These are phyloP conservation scores for Exophiala sp. DNA, from an alignment of 2,329 filamentous ascomycete genomes.

Conservation along the genomic window DNA sequence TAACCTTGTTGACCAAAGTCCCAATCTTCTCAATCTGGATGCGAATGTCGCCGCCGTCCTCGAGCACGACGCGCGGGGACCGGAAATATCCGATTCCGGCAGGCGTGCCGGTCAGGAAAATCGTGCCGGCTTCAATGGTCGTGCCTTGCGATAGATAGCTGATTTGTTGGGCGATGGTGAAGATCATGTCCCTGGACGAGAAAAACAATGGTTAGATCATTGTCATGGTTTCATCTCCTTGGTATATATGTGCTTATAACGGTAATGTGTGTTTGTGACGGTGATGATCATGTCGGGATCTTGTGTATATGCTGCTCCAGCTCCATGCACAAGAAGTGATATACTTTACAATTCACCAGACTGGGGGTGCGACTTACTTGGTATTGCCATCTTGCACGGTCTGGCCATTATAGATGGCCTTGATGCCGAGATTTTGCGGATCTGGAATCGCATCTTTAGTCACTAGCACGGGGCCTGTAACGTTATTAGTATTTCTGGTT, in stretches of 20 bases:
- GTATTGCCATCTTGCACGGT: constrained; percentile 26
- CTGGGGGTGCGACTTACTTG: constrained; percentile 22
- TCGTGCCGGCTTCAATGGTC: constrained; percentile 36
- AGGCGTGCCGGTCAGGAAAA: constrained; percentile 41
- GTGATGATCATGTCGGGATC: too few relatives aligned
- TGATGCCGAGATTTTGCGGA: constrained; percentile 39
- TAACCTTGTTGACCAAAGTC: constrained; percentile 41
- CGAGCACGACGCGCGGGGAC: constrained; percentile 37
- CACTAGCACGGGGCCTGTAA: constrained; percentile 25
- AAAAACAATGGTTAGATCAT: too few relatives aligned
- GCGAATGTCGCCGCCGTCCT: constrained; percentile 39
- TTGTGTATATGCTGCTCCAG: too few relatives aligned
- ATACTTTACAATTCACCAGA: too few relatives aligned
- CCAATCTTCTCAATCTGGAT: constrained; percentile 47
- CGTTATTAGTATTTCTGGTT: too few relatives aligned
- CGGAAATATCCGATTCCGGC: constrained; percentile 42
- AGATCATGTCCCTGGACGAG: constrained; percentile 36
- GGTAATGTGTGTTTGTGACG: too few relatives aligned
- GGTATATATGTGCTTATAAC: too few relatives aligned
- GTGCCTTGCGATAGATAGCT: constrained; percentile 37
- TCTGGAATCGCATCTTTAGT: constrained; percentile 34
- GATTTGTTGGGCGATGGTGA: constrained; percentile 36
- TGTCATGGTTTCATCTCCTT: too few relatives aligned
- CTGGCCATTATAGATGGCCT: constrained; percentile 27
- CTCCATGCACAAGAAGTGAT: too few relatives aligned